Evolutionary conservation across 495 filamentous ascomycete species (phyloP).

Genomic region (Amphirosellinia nigrospora): DNA sequence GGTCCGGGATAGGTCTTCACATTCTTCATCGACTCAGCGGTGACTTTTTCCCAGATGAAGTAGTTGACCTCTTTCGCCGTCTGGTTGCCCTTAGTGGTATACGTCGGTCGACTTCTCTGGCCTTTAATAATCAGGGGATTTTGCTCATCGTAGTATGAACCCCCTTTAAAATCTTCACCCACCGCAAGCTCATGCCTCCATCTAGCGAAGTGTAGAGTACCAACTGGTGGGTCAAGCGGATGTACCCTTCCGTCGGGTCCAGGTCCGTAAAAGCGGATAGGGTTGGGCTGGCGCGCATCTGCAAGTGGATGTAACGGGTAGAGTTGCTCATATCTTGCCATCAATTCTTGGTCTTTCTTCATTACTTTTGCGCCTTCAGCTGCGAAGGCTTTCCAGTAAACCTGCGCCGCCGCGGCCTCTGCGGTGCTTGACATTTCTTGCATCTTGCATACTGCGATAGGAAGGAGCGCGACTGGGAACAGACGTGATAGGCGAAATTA

Average conservation of each 20-base stretch:
- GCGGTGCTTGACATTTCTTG: neutral
- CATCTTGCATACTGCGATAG: neutral
- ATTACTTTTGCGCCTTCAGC: neutral
- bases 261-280: conserved; percentile 20
- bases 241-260: conserved; percentile 13
- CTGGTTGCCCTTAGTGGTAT: neutral
- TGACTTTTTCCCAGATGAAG: conserved; percentile 16
- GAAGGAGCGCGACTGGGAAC: neutral
- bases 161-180: neutral
- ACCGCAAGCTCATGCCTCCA: conserved; percentile 3
- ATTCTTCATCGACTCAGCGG: neutral
- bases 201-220: conserved; percentile 21
- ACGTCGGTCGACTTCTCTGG: neutral
- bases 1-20: neutral
- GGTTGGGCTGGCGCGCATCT: neutral
- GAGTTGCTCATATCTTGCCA: neutral
- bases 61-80: conserved; percentile 12
- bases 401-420: neutral
- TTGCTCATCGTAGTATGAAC: neutral
- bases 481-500: neutral
- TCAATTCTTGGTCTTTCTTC: neutral
- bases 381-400: conserved; percentile 4
- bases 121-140: neutral
- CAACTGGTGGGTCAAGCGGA: neutral
- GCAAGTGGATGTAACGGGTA: neutral